Percentiles rank a stretch among this genome's conserved stretches.
Evolutionary conservation across 805 yeast species (phyloP).

Genomic region (Debaryomyces tyrocola): DNA sequence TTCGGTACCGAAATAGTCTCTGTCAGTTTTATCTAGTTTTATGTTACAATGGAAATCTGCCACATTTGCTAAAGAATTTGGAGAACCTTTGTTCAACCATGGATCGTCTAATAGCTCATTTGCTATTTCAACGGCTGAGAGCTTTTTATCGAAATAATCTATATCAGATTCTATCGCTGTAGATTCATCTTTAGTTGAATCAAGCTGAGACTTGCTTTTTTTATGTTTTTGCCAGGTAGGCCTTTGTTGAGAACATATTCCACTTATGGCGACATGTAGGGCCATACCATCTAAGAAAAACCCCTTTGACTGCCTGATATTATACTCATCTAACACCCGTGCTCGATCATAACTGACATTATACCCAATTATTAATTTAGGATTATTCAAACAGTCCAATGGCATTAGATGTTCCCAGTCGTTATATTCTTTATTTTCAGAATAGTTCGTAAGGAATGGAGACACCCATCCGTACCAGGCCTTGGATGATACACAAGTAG

Average conservation of each 20-base stretch:
- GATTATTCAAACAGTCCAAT: conserved; percentile 47
- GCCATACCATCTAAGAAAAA: conserved; percentile 92
- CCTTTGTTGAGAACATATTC: conserved; percentile 91
- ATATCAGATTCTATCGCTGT: conserved; percentile 5
- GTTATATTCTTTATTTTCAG: conserved; percentile 27
- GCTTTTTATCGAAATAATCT: conserved; percentile 2
- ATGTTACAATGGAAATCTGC: conserved; percentile 76
- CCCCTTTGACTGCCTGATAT: conserved; percentile 61
- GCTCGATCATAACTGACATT: conserved; percentile 91
- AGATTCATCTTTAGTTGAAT: conserved; percentile 13
- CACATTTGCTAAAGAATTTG: conserved; percentile 78
- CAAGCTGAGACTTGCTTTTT: conserved; percentile 30
- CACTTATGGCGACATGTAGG: conserved; percentile 83
- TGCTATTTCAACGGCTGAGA: conserved; percentile 23
- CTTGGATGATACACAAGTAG: conserved; percentile 68
- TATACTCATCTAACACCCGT: conserved; percentile 80
- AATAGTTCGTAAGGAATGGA: conserved; percentile 67
- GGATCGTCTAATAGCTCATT: conserved; percentile 60
- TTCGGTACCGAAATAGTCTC: conserved; percentile 62
- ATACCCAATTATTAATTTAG: conserved; percentile 79
- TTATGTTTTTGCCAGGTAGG: conserved; percentile 68
- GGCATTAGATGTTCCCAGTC: conserved; percentile 73
- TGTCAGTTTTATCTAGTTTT: conserved; percentile 59
- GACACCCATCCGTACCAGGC: conserved; percentile 98
- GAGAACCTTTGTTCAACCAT: conserved; percentile 76